Evolutionary conservation across 2,329 filamentous ascomycete genomes (phyloP).

Genomic region (Pyrenochaeta sp.): DNA sequence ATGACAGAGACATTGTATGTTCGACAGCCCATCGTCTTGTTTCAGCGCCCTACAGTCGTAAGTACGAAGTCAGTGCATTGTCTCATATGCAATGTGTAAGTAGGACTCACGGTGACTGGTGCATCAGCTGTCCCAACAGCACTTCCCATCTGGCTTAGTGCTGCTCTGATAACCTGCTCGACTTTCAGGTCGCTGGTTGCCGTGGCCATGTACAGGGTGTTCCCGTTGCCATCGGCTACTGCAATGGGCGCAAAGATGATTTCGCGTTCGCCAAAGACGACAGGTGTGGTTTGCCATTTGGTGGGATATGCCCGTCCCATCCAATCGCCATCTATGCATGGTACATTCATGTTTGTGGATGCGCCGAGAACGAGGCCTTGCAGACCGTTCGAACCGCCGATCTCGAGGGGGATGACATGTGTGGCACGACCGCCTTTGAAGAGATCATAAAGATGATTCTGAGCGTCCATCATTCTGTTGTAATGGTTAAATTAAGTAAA

Average conservation of each 20-base stretch:
- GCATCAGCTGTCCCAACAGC: constrained; percentile 48
- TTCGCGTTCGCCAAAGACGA: constrained; percentile 52
- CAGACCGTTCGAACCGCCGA: constrained; percentile 58
- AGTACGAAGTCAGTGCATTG: no score
- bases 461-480: constrained; percentile 48
- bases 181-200: constrained; percentile 50
- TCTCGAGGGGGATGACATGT: constrained; percentile 53
- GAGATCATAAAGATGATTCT: constrained; percentile 45
- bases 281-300: constrained; percentile 55
- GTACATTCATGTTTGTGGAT: constrained; percentile 51
- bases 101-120: constrained; percentile 34
- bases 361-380: constrained; percentile 51
- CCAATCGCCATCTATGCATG: constrained; percentile 57
- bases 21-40: constrained; percentile 50
- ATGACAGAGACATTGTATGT: constrained; percentile 50
- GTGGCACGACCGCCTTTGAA: constrained; percentile 44
- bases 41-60: constrained; percentile 32
- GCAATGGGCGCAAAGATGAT: constrained; percentile 51
- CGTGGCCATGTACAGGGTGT: constrained; percentile 50
- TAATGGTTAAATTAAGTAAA: constrained; percentile 1
- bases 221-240: constrained; percentile 54
- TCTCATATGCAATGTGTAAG: no score
- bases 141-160: constrained; percentile 48
- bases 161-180: constrained; percentile 49
- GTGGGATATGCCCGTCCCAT: constrained; percentile 61